Conservation (phyloP, 257 asterid genomes). For the Datura wrightii region DNA sequence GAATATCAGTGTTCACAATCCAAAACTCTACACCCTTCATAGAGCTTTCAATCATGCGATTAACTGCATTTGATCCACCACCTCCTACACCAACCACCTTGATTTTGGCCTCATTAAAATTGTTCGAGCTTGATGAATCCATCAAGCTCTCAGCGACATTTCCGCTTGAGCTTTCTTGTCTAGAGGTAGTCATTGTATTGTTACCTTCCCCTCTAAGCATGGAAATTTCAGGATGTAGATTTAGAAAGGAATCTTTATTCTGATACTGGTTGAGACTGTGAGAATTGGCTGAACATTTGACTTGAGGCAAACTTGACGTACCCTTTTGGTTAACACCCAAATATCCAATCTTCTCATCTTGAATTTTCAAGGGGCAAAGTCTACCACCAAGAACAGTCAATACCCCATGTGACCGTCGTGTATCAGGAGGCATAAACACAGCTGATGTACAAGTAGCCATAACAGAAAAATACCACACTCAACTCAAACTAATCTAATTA, state of each 20-base stretch:
- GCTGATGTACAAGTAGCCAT: conserved; percentile 74
- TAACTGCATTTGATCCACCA: conserved; percentile 96
- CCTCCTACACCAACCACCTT: conserved; percentile 99
- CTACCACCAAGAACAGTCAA: conserved; percentile 58
- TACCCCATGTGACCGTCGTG: conserved; percentile 53
- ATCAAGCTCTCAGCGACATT: conserved; percentile 60
- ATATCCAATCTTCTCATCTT: conserved; percentile 54
- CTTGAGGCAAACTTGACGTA: conserved; percentile 43
- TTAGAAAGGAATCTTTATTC: conserved; percentile 72
- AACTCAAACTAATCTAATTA: conserved; percentile 9
- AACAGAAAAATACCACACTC: conserved; percentile 34
- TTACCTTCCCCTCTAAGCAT: conserved; percentile 80
- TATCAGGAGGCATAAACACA: conserved; percentile 61
- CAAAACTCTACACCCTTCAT: conserved; percentile 97
- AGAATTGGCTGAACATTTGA: conserved; percentile 71
- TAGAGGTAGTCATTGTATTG: conserved; percentile 48
- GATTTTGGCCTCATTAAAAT: conserved; percentile 79
- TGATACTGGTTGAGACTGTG: conserved; percentile 60
- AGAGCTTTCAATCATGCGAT: conserved; percentile 91
- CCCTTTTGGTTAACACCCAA: conserved; percentile 45
- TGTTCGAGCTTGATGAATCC: conserved; percentile 54
- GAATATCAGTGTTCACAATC: conserved; percentile 93
- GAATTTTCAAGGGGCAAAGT: conserved; percentile 55
- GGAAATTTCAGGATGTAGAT: conserved; percentile 82
- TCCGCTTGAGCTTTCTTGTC: conserved; percentile 57